These are phyloP conservation scores for Epichloe coenophiala DNA, from an alignment of 2,329 filamentous ascomycete species.

Conservation along the genomic window DNA sequence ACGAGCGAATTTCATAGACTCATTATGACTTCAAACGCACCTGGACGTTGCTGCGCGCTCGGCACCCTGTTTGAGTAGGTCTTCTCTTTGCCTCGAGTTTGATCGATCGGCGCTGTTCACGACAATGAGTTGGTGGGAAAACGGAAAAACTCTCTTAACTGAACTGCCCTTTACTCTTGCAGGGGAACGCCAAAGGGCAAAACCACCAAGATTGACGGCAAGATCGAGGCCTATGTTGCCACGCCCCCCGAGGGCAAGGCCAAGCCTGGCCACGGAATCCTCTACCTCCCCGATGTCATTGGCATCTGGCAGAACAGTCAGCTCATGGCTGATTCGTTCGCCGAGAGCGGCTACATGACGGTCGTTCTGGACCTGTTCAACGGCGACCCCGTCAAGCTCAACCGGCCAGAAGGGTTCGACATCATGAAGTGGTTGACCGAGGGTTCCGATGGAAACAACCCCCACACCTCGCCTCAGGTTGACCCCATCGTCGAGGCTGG, in stretches of 20 bases:
- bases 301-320: constrained; percentile 27
- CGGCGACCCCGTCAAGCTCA: constrained; percentile 18
- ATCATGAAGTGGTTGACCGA: constrained; percentile 21
- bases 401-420: constrained; percentile 16
- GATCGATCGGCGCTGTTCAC: no score
- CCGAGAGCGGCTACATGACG: constrained; percentile 24
- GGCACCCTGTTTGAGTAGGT: constrained; percentile 41
- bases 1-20: background rate
- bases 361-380: constrained; percentile 26
- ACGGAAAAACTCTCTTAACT: no score
- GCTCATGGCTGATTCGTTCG: constrained; percentile 27
- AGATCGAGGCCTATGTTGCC: constrained; percentile 37
- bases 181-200: constrained; percentile 37
- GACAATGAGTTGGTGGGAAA: no score
- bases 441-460: constrained; percentile 35
- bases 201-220: constrained; percentile 26
- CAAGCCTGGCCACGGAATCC: constrained; percentile 17
- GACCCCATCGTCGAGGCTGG: constrained; percentile 21
- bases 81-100: no score
- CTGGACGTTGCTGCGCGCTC: constrained; percentile 36
- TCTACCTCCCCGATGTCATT: constrained; percentile 25
- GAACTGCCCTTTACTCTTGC: background rate
- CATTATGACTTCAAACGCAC: constrained; percentile 39
- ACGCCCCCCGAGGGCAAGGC: constrained; percentile 22
- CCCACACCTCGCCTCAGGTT: constrained; percentile 21